Evolutionary conservation across 1,284 basidiomycete species (phyloP), one percentile per base, ranked within the genome.

Genomic region (Ceratorhiza oryzae-sativae): DNA sequence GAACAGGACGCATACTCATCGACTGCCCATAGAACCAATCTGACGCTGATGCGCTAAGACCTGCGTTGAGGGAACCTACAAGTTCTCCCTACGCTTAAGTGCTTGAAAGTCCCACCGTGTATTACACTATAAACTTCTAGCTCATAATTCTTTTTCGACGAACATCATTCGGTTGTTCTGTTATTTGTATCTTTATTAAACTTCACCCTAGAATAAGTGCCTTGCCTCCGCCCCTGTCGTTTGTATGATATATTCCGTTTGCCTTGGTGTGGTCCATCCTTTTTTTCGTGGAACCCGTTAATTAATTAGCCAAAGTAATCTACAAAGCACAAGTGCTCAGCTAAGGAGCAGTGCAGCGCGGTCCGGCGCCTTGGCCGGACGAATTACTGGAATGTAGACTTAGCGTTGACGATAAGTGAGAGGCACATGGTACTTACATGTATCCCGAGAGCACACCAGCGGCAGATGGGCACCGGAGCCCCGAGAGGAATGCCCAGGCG

Each of bases 401-500:
- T 9, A 60, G 45, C 10, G 8, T 27, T 13, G 23, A 12, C 10
- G 10, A 4, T 41, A 13, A 4, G 25, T 42, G 9, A 45, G 20
- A 27, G 10, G 4, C 18, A 60, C 13, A 41, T 10, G 4, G 39
- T 5, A 49, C 63, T 55, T 30, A 67, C 63, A 67, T 67, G 27
- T 67, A 67, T 20, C 51, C 49, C 12, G 30, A 34, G 34, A 67
- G 41, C 3, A 71, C 55, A 3, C 68, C 55, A 23, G 42, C 36
- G 12, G 55, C 71, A 36, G 70, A 48, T 6, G 71, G 56, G 71
- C 73, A 73, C 5, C 32, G 20, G 2, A 72, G 58, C 9, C 71
- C 73, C 18, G 58, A 55, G 9, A 73, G 30, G 73, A 73, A 73
- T 10, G 73, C 71, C 71, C 59, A 56, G 6, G 73, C 73, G 8